A percentile compares a stretch with the other conserved stretches of the same genome.
Conservation (phyloP, 2,329 filamentous ascomycete genomes). For the Penicillium thymicola region DNA sequence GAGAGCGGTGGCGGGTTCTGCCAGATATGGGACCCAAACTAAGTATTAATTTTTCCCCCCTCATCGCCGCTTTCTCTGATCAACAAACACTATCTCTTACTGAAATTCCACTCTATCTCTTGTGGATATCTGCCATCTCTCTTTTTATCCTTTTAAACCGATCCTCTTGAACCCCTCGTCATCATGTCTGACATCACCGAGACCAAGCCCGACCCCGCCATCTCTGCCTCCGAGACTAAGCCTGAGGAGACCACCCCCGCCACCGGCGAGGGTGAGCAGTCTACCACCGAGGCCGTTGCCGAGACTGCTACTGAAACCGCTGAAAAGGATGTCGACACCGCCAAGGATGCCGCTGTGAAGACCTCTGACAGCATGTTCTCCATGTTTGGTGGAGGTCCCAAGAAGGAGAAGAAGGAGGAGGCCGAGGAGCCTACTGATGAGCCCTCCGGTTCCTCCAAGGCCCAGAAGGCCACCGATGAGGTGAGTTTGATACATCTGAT, state of each 20-base stretch:
- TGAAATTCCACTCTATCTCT: constrained; percentile 8
- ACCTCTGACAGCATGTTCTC: constrained; percentile 70
- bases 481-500: constrained; percentile 46
- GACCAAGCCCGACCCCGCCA: constrained; percentile 44
- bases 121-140: constrained; percentile 6
- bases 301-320: constrained; percentile 37
- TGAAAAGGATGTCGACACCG: constrained; percentile 38
- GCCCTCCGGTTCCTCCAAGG: constrained; percentile 84
- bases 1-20: constrained; percentile 24
- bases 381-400: constrained; percentile 97
- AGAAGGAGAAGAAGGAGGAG: constrained; percentile 92
- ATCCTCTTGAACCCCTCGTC: constrained; percentile 10
- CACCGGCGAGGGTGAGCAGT: constrained; percentile 34
- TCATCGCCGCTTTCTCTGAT: constrained; percentile 22
- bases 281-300: constrained; percentile 32
- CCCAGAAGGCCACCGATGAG: constrained; percentile 60
- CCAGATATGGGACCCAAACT: constrained; percentile 21
- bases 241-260: constrained; percentile 33
- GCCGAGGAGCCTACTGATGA: constrained; percentile 74
- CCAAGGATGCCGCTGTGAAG: constrained; percentile 40
- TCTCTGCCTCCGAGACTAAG: constrained; percentile 35
- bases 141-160: constrained; percentile 6
- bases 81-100: constrained; percentile 21
- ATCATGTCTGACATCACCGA: constrained; percentile 45
- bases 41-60: constrained; percentile 28